Conservation (phyloP, 164 flowering plant species). For the Vitis rupestris region DNA sequence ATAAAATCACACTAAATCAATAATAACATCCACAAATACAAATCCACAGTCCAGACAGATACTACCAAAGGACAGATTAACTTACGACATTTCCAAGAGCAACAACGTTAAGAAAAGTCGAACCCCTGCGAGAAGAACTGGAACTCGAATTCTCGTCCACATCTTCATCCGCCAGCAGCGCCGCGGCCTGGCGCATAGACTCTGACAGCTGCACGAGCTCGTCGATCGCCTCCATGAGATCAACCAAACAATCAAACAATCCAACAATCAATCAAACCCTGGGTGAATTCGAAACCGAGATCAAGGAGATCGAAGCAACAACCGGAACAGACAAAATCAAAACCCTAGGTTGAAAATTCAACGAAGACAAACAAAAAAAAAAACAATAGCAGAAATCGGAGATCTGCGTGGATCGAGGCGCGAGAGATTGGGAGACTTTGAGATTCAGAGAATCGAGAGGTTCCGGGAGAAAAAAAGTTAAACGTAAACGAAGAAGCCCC, state of each 20-base stretch:
- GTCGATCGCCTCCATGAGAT: constrained; percentile 89
- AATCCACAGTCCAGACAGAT: not conserved
- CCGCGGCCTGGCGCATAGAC: constrained; percentile 81
- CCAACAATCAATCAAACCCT: no score
- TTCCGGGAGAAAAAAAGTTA: no score
- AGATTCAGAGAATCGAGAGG: no score
- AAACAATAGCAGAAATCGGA: no score
- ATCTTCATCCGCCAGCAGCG: constrained; percentile 92
- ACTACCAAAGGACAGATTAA: constrained; percentile 5
- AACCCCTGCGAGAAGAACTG: constrained; percentile 41
- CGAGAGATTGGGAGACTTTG: no score
- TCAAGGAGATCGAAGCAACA: no score
- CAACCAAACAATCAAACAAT: not conserved
- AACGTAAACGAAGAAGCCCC: no score
- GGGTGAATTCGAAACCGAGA: no score
- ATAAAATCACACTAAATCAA: not conserved
- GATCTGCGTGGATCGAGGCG: no score
- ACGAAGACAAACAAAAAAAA: no score
- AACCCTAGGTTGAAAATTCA: no score
- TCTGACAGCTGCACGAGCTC: constrained; percentile 80
- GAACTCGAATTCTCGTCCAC: constrained; percentile 52
- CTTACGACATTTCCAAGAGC: constrained; percentile 98
- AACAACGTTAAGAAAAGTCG: constrained; percentile 89
- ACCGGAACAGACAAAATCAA: no score
- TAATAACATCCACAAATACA: constrained; percentile 5